Evolutionary conservation across 208 protist species (phyloP), one percentile per base, ranked within the genome.

Genomic region (Leishmania tarentolae): DNA sequence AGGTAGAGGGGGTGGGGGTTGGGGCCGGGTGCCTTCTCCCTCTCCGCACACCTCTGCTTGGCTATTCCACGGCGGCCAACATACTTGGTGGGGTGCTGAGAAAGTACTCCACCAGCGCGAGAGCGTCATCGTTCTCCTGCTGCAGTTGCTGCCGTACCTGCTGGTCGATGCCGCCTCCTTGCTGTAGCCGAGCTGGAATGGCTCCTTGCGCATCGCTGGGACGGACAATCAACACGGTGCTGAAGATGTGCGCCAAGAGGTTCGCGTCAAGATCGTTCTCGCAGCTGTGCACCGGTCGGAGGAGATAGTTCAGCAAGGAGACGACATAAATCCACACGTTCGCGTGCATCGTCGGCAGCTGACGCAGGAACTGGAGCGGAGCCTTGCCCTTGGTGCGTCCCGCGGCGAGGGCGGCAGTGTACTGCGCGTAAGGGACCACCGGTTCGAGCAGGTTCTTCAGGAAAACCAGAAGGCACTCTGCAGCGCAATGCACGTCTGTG

Each of bases 291-390:
- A 75, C 80, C n/a, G 92, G 93, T 5, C 90, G 82, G 17, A 98
- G 84, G 1, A 98, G 84, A 65, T 90, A 97, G 89, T 95, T 94
- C 35, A 98, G 85, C n/a, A 98, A 83, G 44, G 92, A 79, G 56
- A 95, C 72, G 3, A 97, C 84, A 80, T 97, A 98, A 24, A 96
- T 71, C 84, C 88, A 97, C 72, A 96, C 82, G 79, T 97, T 98
- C 31, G 89, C 93, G 80, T 97, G 90, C 74, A 91, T 82, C 46
- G 86, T 86, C n/a, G 96, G 93, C 61, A 98, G 86, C 78, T 90
- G 83, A 5, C 87, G 81, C n/a, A 96, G 75, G 68, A 96, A 92
- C n/a, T 81, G 53, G 28, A 92, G 70, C 35, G 92, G 90, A 3
- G 90, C 86, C 71, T 88, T 90, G 24, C 87, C 88, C 52, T 83